Conservation (phyloP, 176 grass and related monocot genomes). For the Triticum dicoccoides region DNA sequence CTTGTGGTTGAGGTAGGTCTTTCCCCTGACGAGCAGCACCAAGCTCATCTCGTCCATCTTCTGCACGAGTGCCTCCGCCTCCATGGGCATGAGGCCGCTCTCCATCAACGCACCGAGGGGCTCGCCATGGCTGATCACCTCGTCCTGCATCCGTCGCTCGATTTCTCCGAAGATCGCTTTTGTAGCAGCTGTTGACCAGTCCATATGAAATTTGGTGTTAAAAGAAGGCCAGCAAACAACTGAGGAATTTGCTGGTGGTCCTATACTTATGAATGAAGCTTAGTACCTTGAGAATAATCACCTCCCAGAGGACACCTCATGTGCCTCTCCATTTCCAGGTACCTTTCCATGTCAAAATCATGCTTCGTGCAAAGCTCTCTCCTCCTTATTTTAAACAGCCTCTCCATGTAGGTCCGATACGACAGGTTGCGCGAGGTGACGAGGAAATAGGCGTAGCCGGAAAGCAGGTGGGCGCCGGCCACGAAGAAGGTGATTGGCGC, state of each 20-base stretch:
- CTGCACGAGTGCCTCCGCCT: conserved; percentile 38
- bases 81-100: conserved; percentile 26
- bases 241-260: not conserved
- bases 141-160: conserved; percentile 34
- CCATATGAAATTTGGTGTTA: not conserved
- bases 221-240: not conserved
- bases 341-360: conserved; percentile 47
- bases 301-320: conserved; percentile 42
- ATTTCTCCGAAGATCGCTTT: conserved; percentile 8
- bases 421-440: conserved; percentile 59
- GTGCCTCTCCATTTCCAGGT: conserved; percentile 46
- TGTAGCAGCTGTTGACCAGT: not conserved
- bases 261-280: conserved; percentile 12
- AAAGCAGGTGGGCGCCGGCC: conserved; percentile 33
- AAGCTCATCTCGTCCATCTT: conserved; percentile 49
- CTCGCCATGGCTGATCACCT: conserved; percentile 37
- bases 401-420: conserved; percentile 46
- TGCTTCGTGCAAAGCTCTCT: conserved; percentile 22
- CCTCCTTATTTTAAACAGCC: conserved; percentile 42
- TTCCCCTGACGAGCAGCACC: conserved; percentile 60
- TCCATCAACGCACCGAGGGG: conserved; percentile 41
- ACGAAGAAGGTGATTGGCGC: conserved; percentile 50
- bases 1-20: conserved; percentile 63
- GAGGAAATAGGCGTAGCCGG: conserved; percentile 57
- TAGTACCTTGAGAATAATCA: not conserved